Conservation (phyloP, 345 rosid species). For the Cochlearia excelsa region DNA sequence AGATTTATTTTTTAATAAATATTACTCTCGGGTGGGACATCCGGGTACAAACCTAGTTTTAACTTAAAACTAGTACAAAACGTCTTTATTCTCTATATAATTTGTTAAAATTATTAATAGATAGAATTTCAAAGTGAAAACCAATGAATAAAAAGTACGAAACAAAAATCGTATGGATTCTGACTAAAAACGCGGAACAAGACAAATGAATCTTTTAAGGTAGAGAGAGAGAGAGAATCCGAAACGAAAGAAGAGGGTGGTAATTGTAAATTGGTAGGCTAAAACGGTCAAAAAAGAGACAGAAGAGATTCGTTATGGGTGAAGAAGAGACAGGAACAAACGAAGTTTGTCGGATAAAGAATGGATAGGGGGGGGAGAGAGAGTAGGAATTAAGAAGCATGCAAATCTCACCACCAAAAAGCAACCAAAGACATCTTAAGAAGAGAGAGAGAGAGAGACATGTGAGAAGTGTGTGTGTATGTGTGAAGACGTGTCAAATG, state of each 20-base stretch:
- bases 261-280: not conserved
- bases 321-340: conserved; percentile 28
- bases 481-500: conserved; percentile 29
- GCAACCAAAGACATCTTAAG: conserved; percentile 3
- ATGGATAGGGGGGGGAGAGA: not conserved
- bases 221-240: not conserved
- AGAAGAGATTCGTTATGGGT: conserved; percentile 29
- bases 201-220: conserved; percentile 21
- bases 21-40: no score
- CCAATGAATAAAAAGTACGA: conserved; percentile 2
- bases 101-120: not conserved
- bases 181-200: conserved; percentile 18
- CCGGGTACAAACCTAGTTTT: no score
- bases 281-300: conserved; percentile 24
- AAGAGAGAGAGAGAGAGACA: conserved; percentile 24
- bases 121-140: conserved; percentile 1
- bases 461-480: conserved; percentile 30
- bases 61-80: no score
- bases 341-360: conserved; percentile 35
- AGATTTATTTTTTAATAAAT: no score
- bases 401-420: conserved; percentile 34
- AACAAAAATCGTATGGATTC: conserved; percentile 1
- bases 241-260: conserved; percentile 7
- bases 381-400: conserved; percentile 30
- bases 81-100: not conserved